Conservation (phyloP, 345 rosid genomes). For the Kernera saxatilis region DNA sequence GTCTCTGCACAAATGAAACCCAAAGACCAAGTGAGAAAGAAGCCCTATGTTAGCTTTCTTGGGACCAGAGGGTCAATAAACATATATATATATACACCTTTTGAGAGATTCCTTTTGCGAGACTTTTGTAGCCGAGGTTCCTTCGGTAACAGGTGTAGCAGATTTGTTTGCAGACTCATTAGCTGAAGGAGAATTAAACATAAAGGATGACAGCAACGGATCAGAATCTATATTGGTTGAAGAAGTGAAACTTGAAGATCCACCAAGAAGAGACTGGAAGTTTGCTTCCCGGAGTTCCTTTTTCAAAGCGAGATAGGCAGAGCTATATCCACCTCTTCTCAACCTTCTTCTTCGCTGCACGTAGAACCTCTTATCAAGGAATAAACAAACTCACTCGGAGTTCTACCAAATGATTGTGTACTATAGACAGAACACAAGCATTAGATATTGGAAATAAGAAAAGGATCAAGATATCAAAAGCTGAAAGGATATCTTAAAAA, state of each 20-base stretch:
- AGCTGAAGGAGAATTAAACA: slow-evolving; percentile 30
- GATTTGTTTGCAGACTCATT: slow-evolving; percentile 26
- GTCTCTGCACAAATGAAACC: slow-evolving; percentile 31
- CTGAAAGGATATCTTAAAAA: slow-evolving; percentile 71
- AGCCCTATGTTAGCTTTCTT: background rate
- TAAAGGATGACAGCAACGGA: slow-evolving; percentile 64
- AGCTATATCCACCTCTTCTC: slow-evolving; percentile 53
- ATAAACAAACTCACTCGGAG: slow-evolving; percentile 5
- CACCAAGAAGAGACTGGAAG: slow-evolving; percentile 59
- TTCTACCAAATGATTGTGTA: background rate
- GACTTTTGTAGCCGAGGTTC: slow-evolving; percentile 6
- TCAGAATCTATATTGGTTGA: slow-evolving; percentile 60
- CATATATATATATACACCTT: slow-evolving; percentile 33
- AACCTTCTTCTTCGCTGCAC: slow-evolving; percentile 66
- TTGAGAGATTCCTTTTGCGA: slow-evolving; percentile 33
- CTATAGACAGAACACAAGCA: slow-evolving; percentile 5
- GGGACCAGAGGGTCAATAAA: background rate
- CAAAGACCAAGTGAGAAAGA: slow-evolving; percentile 1
- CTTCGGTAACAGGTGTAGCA: slow-evolving; percentile 8
- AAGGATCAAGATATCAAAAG: background rate
- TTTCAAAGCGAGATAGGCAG: slow-evolving; percentile 54
- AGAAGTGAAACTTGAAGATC: slow-evolving; percentile 48
- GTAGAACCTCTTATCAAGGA: slow-evolving; percentile 58
- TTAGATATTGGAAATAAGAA: background rate
- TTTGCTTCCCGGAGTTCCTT: slow-evolving; percentile 67